Evolutionary conservation across 164 flowering plant species (phyloP), one percentile per base, ranked within the genome.

Genomic region (Dillenia suffruticosa): DNA sequence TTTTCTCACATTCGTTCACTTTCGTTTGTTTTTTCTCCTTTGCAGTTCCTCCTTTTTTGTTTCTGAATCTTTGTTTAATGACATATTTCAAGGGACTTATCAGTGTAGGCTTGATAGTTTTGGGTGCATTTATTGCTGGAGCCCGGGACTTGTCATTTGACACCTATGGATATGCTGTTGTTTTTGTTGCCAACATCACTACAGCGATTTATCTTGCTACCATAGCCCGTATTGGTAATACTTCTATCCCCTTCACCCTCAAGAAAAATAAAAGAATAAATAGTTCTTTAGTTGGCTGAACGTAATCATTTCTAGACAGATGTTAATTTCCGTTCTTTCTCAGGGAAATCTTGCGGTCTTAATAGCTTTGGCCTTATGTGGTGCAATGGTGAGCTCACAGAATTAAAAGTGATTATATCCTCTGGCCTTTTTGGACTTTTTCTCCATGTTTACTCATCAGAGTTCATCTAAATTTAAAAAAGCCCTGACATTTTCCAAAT

Each of bases 141-240:
- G 81, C 92, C 64, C 82, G 95, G 67, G 98, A 90, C 76, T 77
- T 93, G 70, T 90, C 98, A 59, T 93, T 80, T 80, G 97, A 90
- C 72, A 73, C 81, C 49, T 83, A 87, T 72, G 91, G 96, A 15
- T 90, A 93, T 68, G 75, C 82, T 48, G 63, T 93, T 74, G 97
- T 93, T 55, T 86, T 90, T 69, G 12, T 86, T 56, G 64, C 98
- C 68, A 90, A 91, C 75, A 70, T 89, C 62, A 74, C 95, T 2
- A 93, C 98, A 40, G 98, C 98, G 54, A 76, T 93, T 71, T 93
- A 90, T 72, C 95, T 93, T 16, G 98, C 97, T 55, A 85, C 90
- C 59, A 93, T 93, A 63, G 79, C 92, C 59, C 97, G 97, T 44
- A 70, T 89, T 68, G 98, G 98, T 93, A 81, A 63, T 61, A 46